Evolutionary conservation across 106 monocot species (phyloP), one percentile per base, ranked within the genome.

Genomic region (Allium cepa): DNA sequence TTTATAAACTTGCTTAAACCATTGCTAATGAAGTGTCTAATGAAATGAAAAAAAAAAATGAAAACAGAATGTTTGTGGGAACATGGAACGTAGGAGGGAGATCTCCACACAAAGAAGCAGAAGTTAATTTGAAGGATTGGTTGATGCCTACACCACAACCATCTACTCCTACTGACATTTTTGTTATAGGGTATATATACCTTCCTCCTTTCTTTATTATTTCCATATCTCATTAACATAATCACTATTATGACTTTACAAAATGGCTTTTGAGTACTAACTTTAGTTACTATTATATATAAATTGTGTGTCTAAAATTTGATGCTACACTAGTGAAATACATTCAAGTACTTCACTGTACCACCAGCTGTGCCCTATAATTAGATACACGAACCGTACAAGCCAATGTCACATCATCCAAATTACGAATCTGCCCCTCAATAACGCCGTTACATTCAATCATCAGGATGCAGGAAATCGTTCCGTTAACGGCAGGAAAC

Each of bases 81-180:
- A 94, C 94, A 9, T 94, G 94, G 94, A 94, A 94, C 71, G 90
- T 94, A 36, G 94, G 90, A 47, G 94, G 94, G 56, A 71, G 82
- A 62, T 70, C 86, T 22, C 94, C 94, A 46, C 80, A 87, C 47
- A 70, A 64, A 16, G 36, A 36, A 3, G 36, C 36, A 36, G 84
- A 66, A 16, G 61, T 55, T 15, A 55, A 55, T 6, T 55, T 55
- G 53, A 55, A 72, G 10, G 82, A 83, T 27, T 88, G 90, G 94
- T 76, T 94, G 17, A 16, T 72, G 64, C 60, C 51, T 77, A 62
- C 49, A 4, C 64, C 62, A 10, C 7, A 55, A 15, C 53, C 62
- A 46, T 17, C 61, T 28, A 9, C 61, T 4, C 16, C 64, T 2
- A 49, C 64, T 49, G 64, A 64, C 64, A 64, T 64, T 49, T 64